A percentile compares a stretch with the other conserved stretches of the same genome.
Evolutionary conservation across 1,139 yeast genomes (phyloP).

Genomic region (Scheffersomyces lignicola): DNA sequence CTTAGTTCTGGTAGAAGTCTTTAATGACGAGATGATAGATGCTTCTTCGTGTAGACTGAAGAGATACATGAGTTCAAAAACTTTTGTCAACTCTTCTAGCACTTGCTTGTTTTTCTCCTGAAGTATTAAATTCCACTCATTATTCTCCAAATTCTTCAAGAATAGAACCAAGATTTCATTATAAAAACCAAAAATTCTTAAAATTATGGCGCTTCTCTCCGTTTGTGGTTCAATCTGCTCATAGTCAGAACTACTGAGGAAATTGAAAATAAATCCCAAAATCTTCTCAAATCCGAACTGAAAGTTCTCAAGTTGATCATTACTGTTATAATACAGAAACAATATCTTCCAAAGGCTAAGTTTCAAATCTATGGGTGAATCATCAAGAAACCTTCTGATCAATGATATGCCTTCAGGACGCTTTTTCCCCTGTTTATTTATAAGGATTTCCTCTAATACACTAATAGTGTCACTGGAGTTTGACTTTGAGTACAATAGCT

Average conservation of each 20-base stretch:
- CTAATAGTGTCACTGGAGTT: constrained; percentile 48
- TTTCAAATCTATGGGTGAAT: constrained; percentile 66
- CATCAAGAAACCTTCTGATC: constrained; percentile 57
- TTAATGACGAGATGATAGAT: constrained; percentile 37
- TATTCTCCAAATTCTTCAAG: constrained; percentile 18
- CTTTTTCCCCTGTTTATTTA: constrained; percentile 13
- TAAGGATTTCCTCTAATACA: constrained; percentile 56
- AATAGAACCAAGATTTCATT: constrained; percentile 28
- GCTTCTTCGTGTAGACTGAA: constrained; percentile 54
- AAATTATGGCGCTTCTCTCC: constrained; percentile 19
- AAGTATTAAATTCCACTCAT: constrained; percentile 23
- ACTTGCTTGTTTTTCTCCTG: constrained; percentile 6
- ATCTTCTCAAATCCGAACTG: constrained; percentile 59
- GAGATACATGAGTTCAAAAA: constrained; percentile 42
- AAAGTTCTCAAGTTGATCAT: constrained; percentile 39
- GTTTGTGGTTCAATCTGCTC: constrained; percentile 8
- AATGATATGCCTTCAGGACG: constrained; percentile 36
- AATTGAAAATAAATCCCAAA: constrained; percentile 27
- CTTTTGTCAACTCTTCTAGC: constrained; percentile 19
- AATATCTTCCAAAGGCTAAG: constrained; percentile 77
- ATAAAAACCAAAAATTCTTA: constrained; percentile 33
- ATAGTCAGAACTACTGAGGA: constrained; percentile 16
- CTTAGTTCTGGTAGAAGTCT: constrained; percentile 26
- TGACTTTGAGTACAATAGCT: constrained; percentile 46
- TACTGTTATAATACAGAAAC: constrained; percentile 55